These are phyloP conservation scores for Selenicereus undatus DNA, from an alignment of 148 eudicot genomes.

Conservation along the genomic window DNA sequence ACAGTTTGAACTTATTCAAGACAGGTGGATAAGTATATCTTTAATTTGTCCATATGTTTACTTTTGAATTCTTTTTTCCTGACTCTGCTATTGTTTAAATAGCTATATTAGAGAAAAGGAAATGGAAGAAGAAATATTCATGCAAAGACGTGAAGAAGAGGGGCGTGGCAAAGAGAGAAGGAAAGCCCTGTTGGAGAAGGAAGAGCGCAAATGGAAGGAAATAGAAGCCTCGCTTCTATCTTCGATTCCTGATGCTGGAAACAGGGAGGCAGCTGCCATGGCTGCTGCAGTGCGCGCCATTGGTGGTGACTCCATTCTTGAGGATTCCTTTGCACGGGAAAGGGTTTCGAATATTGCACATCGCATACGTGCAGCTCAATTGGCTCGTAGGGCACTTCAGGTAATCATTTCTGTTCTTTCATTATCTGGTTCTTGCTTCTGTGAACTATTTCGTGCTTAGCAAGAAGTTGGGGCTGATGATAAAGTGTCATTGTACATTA, in stretches of 20 bases:
- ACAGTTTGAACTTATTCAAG: slow-evolving; percentile 95
- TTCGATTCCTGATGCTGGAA: slow-evolving; percentile 98
- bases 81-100: slow-evolving; percentile 18
- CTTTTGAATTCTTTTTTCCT: neutral
- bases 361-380: slow-evolving; percentile 83
- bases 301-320: slow-evolving; percentile 98
- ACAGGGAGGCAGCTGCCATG: slow-evolving; percentile 96
- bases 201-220: slow-evolving; percentile 99
- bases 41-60: slow-evolving; percentile 1
- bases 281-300: slow-evolving; percentile 99
- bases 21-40: slow-evolving; percentile 52
- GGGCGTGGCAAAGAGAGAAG: slow-evolving; percentile 99
- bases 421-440: neutral
- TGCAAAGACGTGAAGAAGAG: slow-evolving; percentile 99
- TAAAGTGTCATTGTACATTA: neutral
- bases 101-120: slow-evolving; percentile 98
- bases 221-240: slow-evolving; percentile 94
- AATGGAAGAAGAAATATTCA: slow-evolving; percentile 97
- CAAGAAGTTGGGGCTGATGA: neutral
- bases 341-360: slow-evolving; percentile 86
- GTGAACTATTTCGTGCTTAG: neutral
- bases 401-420: slow-evolving; percentile 24
- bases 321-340: slow-evolving; percentile 94
- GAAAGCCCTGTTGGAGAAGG: slow-evolving; percentile 93
- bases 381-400: slow-evolving; percentile 89